Percentiles rank a stretch among this genome's conserved stretches.
Evolutionary conservation across 257 asterid species (phyloP).

Genomic region (Striga asiatica): DNA sequence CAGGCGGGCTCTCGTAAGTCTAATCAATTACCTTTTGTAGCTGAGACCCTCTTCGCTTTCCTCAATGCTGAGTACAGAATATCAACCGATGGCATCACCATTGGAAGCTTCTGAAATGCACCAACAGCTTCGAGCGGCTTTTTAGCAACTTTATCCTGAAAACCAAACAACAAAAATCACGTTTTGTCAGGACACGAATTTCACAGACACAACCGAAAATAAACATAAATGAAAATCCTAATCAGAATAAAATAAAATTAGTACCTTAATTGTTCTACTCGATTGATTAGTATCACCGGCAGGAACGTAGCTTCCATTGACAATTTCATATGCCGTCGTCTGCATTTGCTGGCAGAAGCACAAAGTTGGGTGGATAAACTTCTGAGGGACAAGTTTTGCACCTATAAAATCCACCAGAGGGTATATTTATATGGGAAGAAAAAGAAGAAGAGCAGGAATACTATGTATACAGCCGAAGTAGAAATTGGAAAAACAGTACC

Average conservation of each 20-base stretch:
- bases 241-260: background rate
- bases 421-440: background rate
- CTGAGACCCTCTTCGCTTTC: conserved; percentile 76
- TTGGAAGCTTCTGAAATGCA: conserved; percentile 95
- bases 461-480: background rate
- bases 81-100: conserved; percentile 90
- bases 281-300: conserved; percentile 27
- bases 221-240: too few species aligned
- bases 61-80: conserved; percentile 62
- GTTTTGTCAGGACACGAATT: too few species aligned
- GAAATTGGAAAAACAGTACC: conserved; percentile 20
- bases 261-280: conserved; percentile 28
- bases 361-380: conserved; percentile 19
- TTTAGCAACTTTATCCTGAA: conserved; percentile 38
- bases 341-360: conserved; percentile 65
- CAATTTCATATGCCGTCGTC: conserved; percentile 54
- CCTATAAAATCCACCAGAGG: conserved; percentile 26
- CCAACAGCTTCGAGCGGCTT: conserved; percentile 48
- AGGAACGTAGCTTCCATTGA: conserved; percentile 67
- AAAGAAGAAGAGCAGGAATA: background rate
- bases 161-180: conserved; percentile 7
- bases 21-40: conserved; percentile 82
- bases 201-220: too few species aligned
- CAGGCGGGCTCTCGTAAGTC: conserved; percentile 7
- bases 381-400: conserved; percentile 30